These are phyloP conservation scores for Penicillium griseofulvum DNA, from an alignment of 2,329 filamentous ascomycete species.

Conservation along the genomic window DNA sequence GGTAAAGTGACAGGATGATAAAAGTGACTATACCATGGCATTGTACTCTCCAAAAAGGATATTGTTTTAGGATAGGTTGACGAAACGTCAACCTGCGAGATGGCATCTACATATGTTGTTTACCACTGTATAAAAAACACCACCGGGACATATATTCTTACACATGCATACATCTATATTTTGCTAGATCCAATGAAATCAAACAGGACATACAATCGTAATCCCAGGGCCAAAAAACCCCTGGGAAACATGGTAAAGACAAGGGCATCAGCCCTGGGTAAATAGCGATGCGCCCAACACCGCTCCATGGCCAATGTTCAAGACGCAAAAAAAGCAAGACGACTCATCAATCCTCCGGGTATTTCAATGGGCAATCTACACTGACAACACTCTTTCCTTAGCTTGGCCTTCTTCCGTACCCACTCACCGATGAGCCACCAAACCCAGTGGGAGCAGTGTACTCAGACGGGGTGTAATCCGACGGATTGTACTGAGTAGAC, in stretches of 20 bases:
- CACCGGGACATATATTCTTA: background rate
- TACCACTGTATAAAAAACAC: background rate
- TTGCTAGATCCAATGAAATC: constrained; percentile 1
- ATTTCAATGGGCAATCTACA: constrained; percentile 12
- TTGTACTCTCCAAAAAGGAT: background rate
- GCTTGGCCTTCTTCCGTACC: constrained; percentile 18
- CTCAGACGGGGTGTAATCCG: constrained; percentile 9
- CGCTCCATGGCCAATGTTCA: constrained; percentile 31
- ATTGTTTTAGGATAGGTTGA: no score
- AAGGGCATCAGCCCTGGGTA: constrained; percentile 6
- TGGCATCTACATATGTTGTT: background rate
- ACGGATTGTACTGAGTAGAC: constrained; percentile 4
- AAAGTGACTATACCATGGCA: background rate
- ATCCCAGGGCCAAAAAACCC: background rate
- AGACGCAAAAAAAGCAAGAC: constrained; percentile 21
- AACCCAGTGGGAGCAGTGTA: constrained; percentile 14
- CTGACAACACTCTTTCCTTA: background rate
- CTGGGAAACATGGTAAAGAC: constrained; percentile 9
- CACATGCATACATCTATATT: constrained; percentile 2
- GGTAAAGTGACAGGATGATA: background rate
- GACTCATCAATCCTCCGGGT: constrained; percentile 18
- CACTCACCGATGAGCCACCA: constrained; percentile 17
- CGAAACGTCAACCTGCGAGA: no score
- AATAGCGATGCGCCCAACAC: constrained; percentile 34
- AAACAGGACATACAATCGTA: constrained; percentile 13